A percentile compares a stretch with the other conserved stretches of the same genome.
Evolutionary conservation across 2,329 filamentous ascomycete species (phyloP).

Genomic region (Zarea fungicola): DNA sequence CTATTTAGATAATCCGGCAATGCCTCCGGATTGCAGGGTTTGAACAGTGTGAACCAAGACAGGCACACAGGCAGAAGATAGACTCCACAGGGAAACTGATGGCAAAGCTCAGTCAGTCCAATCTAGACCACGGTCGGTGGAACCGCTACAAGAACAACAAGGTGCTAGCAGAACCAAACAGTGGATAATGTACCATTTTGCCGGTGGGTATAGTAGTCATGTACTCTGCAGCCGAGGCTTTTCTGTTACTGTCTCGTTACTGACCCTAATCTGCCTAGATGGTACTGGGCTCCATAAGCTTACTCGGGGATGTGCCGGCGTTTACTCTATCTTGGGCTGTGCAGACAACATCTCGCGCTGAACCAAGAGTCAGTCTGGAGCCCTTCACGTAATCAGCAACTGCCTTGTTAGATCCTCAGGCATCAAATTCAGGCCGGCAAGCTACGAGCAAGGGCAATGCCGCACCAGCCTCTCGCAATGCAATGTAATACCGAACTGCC

Average conservation of each 20-base stretch:
- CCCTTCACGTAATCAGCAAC: too few species aligned
- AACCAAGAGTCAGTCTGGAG: too few species aligned
- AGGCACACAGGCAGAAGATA: too few species aligned
- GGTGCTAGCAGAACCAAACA: constrained; percentile 3
- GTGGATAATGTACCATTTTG: constrained; percentile 11
- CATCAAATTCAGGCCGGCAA: background rate
- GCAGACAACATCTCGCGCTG: too few species aligned
- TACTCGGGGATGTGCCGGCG: background rate
- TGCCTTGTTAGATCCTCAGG: background rate
- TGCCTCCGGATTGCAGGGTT: too few species aligned
- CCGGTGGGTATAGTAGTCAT: background rate
- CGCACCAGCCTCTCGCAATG: too few species aligned
- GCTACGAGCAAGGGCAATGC: too few species aligned
- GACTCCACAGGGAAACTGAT: background rate
- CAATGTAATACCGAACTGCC: constrained; percentile 1
- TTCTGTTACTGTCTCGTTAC: constrained; percentile 5
- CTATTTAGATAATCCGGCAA: too few species aligned
- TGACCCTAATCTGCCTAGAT: too few species aligned
- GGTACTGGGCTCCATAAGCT: background rate
- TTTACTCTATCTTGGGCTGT: background rate
- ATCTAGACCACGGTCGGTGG: constrained; percentile 13
- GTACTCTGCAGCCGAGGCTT: background rate
- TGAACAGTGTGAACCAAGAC: too few species aligned
- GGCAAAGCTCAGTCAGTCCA: background rate
- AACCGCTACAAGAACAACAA: background rate